Percentiles rank a stretch among this genome's conserved stretches.
Conservation (phyloP, 1,139 yeast genomes). For the Yamadazyma membranifaciens region DNA sequence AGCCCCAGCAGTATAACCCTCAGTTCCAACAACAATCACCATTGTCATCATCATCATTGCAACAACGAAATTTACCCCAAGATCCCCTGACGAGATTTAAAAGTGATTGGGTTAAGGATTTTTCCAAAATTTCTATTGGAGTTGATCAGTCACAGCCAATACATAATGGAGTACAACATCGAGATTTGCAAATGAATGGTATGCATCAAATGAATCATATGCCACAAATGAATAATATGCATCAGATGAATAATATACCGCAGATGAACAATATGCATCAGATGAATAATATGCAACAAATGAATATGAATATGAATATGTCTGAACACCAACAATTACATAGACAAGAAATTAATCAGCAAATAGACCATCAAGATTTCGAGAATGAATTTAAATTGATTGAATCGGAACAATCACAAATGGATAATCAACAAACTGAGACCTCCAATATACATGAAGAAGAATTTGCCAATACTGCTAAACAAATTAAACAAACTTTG, state of each 20-base stretch:
- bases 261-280: not conserved
- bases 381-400: slow-evolving; percentile 37
- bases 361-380: slow-evolving; percentile 21
- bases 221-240: slow-evolving; percentile 8
- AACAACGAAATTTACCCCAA: not conserved
- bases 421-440: slow-evolving; percentile 32
- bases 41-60: slow-evolving; percentile 1
- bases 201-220: not conserved
- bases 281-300: slow-evolving; percentile 3
- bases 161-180: not conserved
- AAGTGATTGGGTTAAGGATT: slow-evolving; percentile 9
- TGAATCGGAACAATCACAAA: slow-evolving; percentile 31
- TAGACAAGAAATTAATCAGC: slow-evolving; percentile 21
- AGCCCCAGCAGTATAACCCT: not conserved
- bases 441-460: slow-evolving; percentile 25
- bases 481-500: slow-evolving; percentile 36
- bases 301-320: slow-evolving; percentile 1
- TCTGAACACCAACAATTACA: slow-evolving; percentile 35
- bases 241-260: slow-evolving; percentile 3
- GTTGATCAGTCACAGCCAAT: not conserved
- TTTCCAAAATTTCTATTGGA: slow-evolving; percentile 7
- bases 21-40: slow-evolving; percentile 12
- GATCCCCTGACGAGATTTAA: not conserved
- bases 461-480: slow-evolving; percentile 42
- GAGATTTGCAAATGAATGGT: slow-evolving; percentile 1